Base-by-base conservation (phyloP, 441 rosid genomes). In the Corymbia calophylla region DNA sequence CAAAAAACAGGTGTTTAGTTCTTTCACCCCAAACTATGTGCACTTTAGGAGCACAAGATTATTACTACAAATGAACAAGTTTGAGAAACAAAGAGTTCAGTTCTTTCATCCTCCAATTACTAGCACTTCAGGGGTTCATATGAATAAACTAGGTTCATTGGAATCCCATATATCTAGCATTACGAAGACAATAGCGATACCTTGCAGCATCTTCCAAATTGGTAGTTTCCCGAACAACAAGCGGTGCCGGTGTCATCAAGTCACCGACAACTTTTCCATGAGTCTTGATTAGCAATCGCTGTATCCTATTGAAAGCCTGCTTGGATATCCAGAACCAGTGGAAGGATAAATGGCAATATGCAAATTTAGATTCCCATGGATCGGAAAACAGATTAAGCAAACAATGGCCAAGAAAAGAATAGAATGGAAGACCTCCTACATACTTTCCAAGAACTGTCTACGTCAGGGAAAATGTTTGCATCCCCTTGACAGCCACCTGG, bases 381-480 rank as follows among this genome's bases (percentile, higher is more conserved):
- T 32, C 39, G 47, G 87, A 88, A 25, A 15, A 39, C 88, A 56
- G 49, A 80, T 62, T 25, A 77, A 25, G 53, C 60, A 18, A 58
- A 51, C 48, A 88, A 89, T 88, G 49, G 12, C 32, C 55, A 81
- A 88, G 84, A 68, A 62, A 32, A 87, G 48, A 58, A 86, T 55
- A 25, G 53, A 49, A 91, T 25, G 87, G 87, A 86, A 90, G 6
- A 70, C 19, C 53, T 89, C 87, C 87, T 23, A n/a, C 95, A 19
- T 95, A 97, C 99, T 90, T 96, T 97, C 99, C 99, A 97, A 89
- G 96, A 91, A 91, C 98, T 96, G 88, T 96, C 95, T 27, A 96
- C 96, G 21, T 95, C 90, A 58, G 99, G 99, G 91, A 97, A 97
- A 92, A 97, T 49, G 93, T 73, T 93, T 73, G 92, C 81, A 81